Evolutionary conservation across 768 basidiomycete species (phyloP).

Genomic region (Dacryopinax primogenitus): DNA sequence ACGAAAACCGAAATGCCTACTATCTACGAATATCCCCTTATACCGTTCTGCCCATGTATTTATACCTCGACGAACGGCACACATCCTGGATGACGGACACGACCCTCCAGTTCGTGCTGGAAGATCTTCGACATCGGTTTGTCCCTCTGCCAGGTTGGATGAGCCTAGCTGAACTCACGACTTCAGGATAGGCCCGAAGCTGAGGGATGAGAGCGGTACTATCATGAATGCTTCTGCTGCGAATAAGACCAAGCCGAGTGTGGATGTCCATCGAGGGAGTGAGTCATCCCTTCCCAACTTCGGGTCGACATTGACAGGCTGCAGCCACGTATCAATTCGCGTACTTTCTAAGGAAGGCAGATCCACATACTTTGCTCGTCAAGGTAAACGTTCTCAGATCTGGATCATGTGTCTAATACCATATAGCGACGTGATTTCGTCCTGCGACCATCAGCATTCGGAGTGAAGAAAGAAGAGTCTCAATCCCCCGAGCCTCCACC

Average conservation of each 20-base stretch:
- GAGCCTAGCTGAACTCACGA: neutral
- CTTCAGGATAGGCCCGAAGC: slow-evolving; percentile 51
- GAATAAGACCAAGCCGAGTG: slow-evolving; percentile 49
- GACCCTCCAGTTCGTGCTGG: slow-evolving; percentile 65
- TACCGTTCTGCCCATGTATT: slow-evolving; percentile 63
- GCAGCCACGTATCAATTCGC: slow-evolving; percentile 81
- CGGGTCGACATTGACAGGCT: slow-evolving; percentile 10
- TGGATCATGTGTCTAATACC: slow-evolving; percentile 13
- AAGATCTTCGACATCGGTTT: slow-evolving; percentile 62
- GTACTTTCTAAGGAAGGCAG: slow-evolving; percentile 74
- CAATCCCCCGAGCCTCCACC: slow-evolving; percentile 11
- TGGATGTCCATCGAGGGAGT: slow-evolving; percentile 83
- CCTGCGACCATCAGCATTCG: neutral
- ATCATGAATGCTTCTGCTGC: slow-evolving; percentile 33
- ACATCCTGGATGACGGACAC: slow-evolving; percentile 81
- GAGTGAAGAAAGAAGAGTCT: neutral
- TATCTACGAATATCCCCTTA: slow-evolving; percentile 70
- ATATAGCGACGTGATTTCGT: slow-evolving; percentile 5
- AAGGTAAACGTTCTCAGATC: slow-evolving; percentile 42
- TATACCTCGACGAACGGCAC: slow-evolving; percentile 83
- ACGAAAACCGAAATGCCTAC: slow-evolving; percentile 60
- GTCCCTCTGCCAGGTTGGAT: slow-evolving; percentile 14
- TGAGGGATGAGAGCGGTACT: slow-evolving; percentile 45
- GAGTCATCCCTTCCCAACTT: slow-evolving; percentile 16
- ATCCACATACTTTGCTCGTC: slow-evolving; percentile 65